Conservation (phyloP, 495 filamentous ascomycete species). For the Choiromyces venosus region DNA sequence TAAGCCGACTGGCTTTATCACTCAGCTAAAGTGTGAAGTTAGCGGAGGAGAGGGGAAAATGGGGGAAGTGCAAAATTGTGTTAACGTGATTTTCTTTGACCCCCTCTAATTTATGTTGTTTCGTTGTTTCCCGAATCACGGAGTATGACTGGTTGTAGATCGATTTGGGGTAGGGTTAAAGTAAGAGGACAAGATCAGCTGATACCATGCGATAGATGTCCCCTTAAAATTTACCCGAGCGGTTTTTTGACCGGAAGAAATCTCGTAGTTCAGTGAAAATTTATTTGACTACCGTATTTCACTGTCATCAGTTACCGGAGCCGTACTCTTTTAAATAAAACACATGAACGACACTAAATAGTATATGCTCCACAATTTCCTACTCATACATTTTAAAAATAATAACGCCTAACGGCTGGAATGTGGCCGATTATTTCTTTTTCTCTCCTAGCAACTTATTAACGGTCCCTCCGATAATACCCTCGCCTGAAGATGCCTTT, state of each 20-base stretch:
- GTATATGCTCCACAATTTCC: neutral
- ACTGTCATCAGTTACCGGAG: neutral
- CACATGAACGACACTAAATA: too few species aligned
- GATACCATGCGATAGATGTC: too few species aligned
- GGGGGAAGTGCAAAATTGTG: neutral
- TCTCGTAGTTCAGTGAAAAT: too few species aligned
- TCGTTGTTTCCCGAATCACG: neutral
- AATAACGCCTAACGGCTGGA: neutral
- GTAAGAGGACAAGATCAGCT: too few species aligned
- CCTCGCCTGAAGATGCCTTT: conserved; percentile 47
- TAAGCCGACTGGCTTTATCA: neutral
- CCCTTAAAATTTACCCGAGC: too few species aligned
- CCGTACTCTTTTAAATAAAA: neutral
- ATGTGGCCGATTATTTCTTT: conserved; percentile 34
- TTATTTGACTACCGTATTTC: too few species aligned
- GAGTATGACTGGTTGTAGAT: too few species aligned
- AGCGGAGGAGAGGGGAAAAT: neutral
- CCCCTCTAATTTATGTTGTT: neutral
- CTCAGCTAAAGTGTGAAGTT: neutral
- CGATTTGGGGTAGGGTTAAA: too few species aligned
- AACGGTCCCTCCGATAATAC: conserved; percentile 46
- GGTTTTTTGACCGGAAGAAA: too few species aligned
- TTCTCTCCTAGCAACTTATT: conserved; percentile 48
- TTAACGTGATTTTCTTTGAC: neutral
- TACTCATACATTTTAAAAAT: neutral